Evolutionary conservation across 2,329 filamentous ascomycete genomes (phyloP).

Genomic region (Exserohilum rostratum): DNA sequence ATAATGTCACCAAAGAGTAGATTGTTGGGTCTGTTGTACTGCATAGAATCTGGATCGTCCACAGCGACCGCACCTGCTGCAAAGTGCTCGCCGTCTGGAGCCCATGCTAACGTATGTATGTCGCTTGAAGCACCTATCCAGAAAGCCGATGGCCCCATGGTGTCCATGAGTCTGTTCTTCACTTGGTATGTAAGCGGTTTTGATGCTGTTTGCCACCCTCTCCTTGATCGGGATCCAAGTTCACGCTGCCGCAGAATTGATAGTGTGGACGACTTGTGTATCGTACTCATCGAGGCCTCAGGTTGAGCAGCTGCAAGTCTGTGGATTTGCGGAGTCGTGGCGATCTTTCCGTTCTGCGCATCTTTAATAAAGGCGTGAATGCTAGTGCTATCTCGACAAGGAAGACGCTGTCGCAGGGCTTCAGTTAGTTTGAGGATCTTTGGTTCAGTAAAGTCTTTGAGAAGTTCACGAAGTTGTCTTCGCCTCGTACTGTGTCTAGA

Average conservation of each 20-base stretch:
- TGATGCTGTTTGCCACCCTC: conserved; percentile 35
- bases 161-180: conserved; percentile 43
- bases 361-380: conserved; percentile 43
- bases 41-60: conserved; percentile 61
- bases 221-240: conserved; percentile 33
- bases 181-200: conserved; percentile 29
- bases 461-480: conserved; percentile 29
- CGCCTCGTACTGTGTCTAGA: conserved; percentile 20
- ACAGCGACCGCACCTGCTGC: conserved; percentile 64
- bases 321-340: conserved; percentile 30
- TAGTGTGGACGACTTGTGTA: conserved; percentile 20
- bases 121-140: conserved; percentile 67
- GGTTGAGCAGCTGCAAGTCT: conserved; percentile 33
- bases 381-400: conserved; percentile 24
- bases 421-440: conserved; percentile 26
- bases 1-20: conserved; percentile 59
- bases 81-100: conserved; percentile 59
- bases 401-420: conserved; percentile 21
- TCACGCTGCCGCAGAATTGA: conserved; percentile 43
- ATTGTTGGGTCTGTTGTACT: conserved; percentile 66
- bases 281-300: conserved; percentile 20
- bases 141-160: conserved; percentile 52
- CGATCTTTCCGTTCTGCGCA: conserved; percentile 28
- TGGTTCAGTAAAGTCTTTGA: conserved; percentile 31
- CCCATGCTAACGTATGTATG: conserved; percentile 63